Base-by-base conservation (phyloP, 805 yeast species). In the Sugiyamaella boreocaroliniensis region DNA sequence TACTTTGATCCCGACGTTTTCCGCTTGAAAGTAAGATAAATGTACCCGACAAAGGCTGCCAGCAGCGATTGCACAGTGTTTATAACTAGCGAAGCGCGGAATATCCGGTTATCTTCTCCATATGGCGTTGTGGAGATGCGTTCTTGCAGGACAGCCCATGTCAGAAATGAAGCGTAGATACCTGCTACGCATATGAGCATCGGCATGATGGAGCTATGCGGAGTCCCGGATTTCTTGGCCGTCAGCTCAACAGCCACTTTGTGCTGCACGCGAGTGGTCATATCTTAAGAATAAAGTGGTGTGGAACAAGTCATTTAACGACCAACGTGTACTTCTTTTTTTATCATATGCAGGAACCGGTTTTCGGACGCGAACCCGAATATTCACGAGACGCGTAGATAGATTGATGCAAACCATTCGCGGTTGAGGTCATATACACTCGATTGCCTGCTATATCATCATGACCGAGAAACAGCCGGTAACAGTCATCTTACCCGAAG, bases 101-200 rank as follows among this genome's bases (percentile, higher is more conserved):
- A 90, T 49, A 72, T 74, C 29, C 73, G 76, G 14, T 68, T 63
- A 29, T 78, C 77, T 8, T 71, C 61, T 1, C 86, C 88, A 68
- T 89, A 89, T 11, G 86, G 79, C 45, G 82, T 83, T 1, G 89
- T 81, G 12, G 89, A 78, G 58, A 93, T 80, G 46, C 92, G 82
- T 67, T 93, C 99, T 64, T 93, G 98, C 11, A 93, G 78, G 40
- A 88, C 77, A 0, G 96, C 89, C 99, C 99, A 93, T 1, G 92
- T 77, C 26, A 93, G 71, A 62, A 93, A 93, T 47, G 96, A 85
- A 1, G 80, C 81, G 64, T 93, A 93, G 40, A 93, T 86, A 0
- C 97, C 97, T 8, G 60, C 45, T 1, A 74, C 70, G 52, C 77
- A 76, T 3, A 71, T 45, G 18, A 59, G 12, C 29, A 60, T 52